Evolutionary conservation across 352 stramenopile species (phyloP).

Genomic region (Phytophthora aleatoria): DNA sequence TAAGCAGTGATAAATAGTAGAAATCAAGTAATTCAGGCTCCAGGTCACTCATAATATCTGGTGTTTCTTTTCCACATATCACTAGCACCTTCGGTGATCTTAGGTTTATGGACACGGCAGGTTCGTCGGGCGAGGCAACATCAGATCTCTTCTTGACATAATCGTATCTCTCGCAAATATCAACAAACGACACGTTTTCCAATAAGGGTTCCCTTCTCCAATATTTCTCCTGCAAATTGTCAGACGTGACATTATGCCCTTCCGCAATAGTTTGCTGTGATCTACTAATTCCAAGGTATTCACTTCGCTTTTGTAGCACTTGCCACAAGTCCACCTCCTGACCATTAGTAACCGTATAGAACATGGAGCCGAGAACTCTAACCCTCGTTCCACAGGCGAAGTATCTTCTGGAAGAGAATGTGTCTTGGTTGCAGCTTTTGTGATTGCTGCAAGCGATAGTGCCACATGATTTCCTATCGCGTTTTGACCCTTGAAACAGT

Average conservation of each 20-base stretch:
- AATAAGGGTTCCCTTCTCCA: conserved; percentile 2
- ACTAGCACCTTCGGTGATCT: too few relatives aligned
- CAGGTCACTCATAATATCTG: too few relatives aligned
- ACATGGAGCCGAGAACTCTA: conserved; percentile 20
- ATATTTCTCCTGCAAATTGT: conserved; percentile 14
- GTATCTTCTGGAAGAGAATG: conserved; percentile 8
- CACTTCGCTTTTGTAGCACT: neutral
- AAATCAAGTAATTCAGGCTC: too few relatives aligned
- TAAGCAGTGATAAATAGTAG: too few relatives aligned
- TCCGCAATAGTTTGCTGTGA: neutral
- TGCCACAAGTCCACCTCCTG: conserved; percentile 17
- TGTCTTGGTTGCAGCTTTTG: conserved; percentile 7
- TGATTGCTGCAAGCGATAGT: conserved; percentile 18
- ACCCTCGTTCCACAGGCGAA: conserved; percentile 8
- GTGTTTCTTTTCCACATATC: too few relatives aligned
- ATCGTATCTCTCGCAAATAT: conserved; percentile 9
- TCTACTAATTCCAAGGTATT: neutral
- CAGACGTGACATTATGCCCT: too few relatives aligned
- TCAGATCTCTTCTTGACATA: too few relatives aligned
- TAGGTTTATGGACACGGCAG: too few relatives aligned
- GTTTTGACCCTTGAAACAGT: conserved; percentile 33
- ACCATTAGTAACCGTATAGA: conserved; percentile 21
- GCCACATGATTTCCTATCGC: conserved; percentile 27
- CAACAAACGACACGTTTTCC: conserved; percentile 9
- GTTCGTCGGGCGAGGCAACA: too few relatives aligned